Evolutionary conservation across 768 basidiomycete genomes (phyloP).

Genomic region (Pisolithus albus): DNA sequence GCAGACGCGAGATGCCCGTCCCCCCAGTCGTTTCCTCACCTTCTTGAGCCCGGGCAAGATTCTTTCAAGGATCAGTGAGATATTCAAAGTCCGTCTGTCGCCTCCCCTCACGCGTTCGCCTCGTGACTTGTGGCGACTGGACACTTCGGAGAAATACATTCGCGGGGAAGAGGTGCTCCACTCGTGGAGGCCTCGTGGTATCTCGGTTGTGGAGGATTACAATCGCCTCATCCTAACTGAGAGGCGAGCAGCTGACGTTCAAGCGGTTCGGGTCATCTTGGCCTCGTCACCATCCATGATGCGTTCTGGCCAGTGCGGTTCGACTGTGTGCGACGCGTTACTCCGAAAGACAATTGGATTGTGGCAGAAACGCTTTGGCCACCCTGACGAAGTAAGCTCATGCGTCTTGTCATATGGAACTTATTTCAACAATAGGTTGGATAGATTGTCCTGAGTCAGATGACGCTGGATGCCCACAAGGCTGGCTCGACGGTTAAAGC

Average conservation of each 20-base stretch:
- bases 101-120: conserved; percentile 83
- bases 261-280: conserved; percentile 77
- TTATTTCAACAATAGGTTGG: conserved; percentile 10
- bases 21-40: conserved; percentile 69
- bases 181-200: conserved; percentile 81
- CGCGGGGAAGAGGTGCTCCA: conserved; percentile 82
- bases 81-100: conserved; percentile 75
- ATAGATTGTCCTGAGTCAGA: conserved; percentile 76
- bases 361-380: conserved; percentile 82
- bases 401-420: conserved; percentile 2
- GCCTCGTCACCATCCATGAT: conserved; percentile 40
- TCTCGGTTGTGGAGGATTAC: conserved; percentile 86
- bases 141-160: conserved; percentile 93
- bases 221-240: conserved; percentile 65
- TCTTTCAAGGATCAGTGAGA: conserved; percentile 69
- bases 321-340: conserved; percentile 53
- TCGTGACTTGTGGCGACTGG: conserved; percentile 88
- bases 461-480: conserved; percentile 51
- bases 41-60: conserved; percentile 77
- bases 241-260: conserved; percentile 78
- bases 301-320: conserved; percentile 44
- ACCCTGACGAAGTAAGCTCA: conserved; percentile 59
- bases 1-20: conserved; percentile 75
- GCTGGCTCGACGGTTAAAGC: conserved; percentile 7
- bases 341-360: conserved; percentile 61